Base-by-base conservation (phyloP, 495 filamentous ascomycete species). In the Neurospora africana region DNA sequence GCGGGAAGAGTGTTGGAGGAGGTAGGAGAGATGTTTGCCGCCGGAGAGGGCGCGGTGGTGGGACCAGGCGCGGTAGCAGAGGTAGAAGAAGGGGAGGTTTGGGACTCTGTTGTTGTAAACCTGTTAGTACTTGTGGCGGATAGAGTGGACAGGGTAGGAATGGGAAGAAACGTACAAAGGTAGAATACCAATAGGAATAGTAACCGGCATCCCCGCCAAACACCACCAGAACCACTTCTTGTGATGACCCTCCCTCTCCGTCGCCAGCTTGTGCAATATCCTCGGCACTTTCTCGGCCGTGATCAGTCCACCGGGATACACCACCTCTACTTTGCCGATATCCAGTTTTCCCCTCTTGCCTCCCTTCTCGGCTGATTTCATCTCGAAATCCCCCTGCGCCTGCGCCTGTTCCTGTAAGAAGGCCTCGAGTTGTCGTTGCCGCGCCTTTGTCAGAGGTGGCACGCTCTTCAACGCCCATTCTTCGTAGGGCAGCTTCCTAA, bases 381-480 rank as follows among this genome's bases (percentile, higher is more conserved):
- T 65, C 53, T 17, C 27, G 3, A 65, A 65, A 8, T 27, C 7
- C 10, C 53, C 53, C 7, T 65, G 13, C 27, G 27, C 7, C 53
- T 65, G 53, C 27, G 53, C 53, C 53, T 65, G 53, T 35, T 65
- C 27, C 27, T 30, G 27, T 7, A 65, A 3, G 6, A 33, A 8
- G 6, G 27, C 30, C 15, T 65, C 53, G 3, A 65, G 27, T 7
- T 65, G 53, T 65, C 30, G 23, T 35, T 65, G 53, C 15, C 53
- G 53, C 15, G 53, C 27, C 7, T 65, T 65, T 35, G 88, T 93
- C 70, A 97, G 83, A 39, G 95, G 92, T 4, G 95, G 95, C 43
- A 99, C 91, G 70, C 93, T 95, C 82, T 98, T 98, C 68, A 99
- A 83, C 0, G 93, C 95, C 88, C 95, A 99, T 91, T 99, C 95